Conservation (phyloP, 768 basidiomycete species). For the Boletus rufocinnamomeus region DNA sequence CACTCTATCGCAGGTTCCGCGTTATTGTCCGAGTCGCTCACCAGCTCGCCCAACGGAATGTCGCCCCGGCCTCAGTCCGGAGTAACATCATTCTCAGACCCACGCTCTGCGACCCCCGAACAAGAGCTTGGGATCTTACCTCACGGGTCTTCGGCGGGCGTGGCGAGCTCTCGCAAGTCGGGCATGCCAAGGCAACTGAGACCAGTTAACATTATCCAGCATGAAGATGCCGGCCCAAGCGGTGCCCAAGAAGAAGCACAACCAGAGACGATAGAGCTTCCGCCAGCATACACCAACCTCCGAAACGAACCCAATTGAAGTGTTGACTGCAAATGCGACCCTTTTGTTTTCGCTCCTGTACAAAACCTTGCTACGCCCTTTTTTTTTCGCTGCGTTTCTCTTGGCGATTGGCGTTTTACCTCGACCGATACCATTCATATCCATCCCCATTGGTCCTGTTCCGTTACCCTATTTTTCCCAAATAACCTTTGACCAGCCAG, state of each 20-base stretch:
- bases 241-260: slow-evolving; percentile 39
- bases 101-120: slow-evolving; percentile 52
- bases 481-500: neutral
- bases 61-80: slow-evolving; percentile 31
- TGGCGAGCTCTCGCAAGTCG: slow-evolving; percentile 38
- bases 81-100: slow-evolving; percentile 34
- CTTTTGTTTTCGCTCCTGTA: slow-evolving; percentile 1
- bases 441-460: neutral
- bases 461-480: neutral
- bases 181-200: slow-evolving; percentile 52
- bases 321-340: neutral
- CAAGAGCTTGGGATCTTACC: slow-evolving; percentile 20
- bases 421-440: slow-evolving; percentile 7
- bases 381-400: neutral
- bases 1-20: slow-evolving; percentile 24
- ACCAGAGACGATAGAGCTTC: slow-evolving; percentile 77
- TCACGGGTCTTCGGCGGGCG: slow-evolving; percentile 21
- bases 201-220: slow-evolving; percentile 80
- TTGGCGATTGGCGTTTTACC: neutral
- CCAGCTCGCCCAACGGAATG: slow-evolving; percentile 29
- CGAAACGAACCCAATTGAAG: slow-evolving; percentile 14
- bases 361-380: neutral
- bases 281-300: slow-evolving; percentile 79
- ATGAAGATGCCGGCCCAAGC: slow-evolving; percentile 72
- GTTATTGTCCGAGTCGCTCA: slow-evolving; percentile 19